Evolutionary conservation across 805 yeast species (phyloP).

Genomic region (Kurtzmaniella fragi): DNA sequence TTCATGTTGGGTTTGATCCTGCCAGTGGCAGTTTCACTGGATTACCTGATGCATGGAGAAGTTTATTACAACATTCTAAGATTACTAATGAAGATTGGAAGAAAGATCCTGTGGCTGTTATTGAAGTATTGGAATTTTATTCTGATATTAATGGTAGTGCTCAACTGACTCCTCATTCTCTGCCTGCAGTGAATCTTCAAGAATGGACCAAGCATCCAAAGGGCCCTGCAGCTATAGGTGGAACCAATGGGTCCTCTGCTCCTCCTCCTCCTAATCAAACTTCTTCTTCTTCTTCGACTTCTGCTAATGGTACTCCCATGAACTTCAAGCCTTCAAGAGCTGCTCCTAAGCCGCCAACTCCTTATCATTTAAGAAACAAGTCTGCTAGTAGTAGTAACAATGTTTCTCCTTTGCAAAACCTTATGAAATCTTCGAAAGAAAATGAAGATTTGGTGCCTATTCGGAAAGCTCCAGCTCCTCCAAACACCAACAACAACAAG

Average conservation of each 20-base stretch:
- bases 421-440: conserved; percentile 20
- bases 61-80: conserved; percentile 50
- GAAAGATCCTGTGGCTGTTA: conserved; percentile 60
- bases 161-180: conserved; percentile 21
- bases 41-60: conserved; percentile 55
- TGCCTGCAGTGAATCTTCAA: conserved; percentile 25
- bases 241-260: background rate
- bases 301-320: background rate
- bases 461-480: conserved; percentile 1
- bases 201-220: conserved; percentile 37
- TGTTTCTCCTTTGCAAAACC: conserved; percentile 29
- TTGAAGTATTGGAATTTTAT: conserved; percentile 55
- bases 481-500: conserved; percentile 1
- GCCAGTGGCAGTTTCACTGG: conserved; percentile 57
- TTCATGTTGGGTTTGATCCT: conserved; percentile 84
- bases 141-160: conserved; percentile 42
- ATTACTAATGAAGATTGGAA: conserved; percentile 60
- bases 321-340: conserved; percentile 31
- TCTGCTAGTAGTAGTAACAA: conserved; percentile 8
- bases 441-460: background rate
- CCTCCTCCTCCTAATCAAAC: background rate
- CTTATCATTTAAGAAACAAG: conserved; percentile 30
- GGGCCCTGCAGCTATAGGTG: background rate
- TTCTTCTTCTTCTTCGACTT: background rate
- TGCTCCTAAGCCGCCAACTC: conserved; percentile 41